Conservation (phyloP, 495 filamentous ascomycete species). For the Parathielavia hyrcaniae region DNA sequence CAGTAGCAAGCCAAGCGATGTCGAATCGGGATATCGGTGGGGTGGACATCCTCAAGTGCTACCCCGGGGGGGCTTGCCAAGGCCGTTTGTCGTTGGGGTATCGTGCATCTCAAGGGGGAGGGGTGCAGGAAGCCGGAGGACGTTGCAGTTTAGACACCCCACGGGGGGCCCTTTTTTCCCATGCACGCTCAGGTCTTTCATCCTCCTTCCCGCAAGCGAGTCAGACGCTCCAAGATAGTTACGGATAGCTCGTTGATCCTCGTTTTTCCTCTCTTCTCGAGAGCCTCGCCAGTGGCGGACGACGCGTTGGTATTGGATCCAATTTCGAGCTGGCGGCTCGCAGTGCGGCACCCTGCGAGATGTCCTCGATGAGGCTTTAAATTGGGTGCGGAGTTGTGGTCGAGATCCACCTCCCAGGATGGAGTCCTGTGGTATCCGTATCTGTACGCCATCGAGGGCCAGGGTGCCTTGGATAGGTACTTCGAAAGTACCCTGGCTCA, state of each 20-base stretch:
- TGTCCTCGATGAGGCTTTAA: constrained; percentile 19
- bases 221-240: background rate
- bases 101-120: constrained; percentile 11
- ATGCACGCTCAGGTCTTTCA: background rate
- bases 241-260: background rate
- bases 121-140: constrained; percentile 4
- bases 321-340: too few species aligned
- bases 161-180: constrained; percentile 12
- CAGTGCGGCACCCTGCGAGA: constrained; percentile 8
- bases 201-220: constrained; percentile 1
- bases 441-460: too few species aligned
- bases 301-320: background rate
- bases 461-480: too few species aligned
- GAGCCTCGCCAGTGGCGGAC: background rate
- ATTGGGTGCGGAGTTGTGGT: constrained; percentile 18
- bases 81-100: constrained; percentile 12
- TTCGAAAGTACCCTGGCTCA: too few species aligned
- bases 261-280: background rate
- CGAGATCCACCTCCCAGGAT: constrained; percentile 15
- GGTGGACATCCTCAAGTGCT: constrained; percentile 9
- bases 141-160: background rate
- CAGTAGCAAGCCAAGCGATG: constrained; percentile 16
- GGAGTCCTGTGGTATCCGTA: too few species aligned
- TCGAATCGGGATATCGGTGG: constrained; percentile 9
- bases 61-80: constrained; percentile 11